A percentile compares a stretch with the other conserved stretches of the same genome.
phyloP scores from a whole-genome alignment of 202 grass and related monocot genomes.

The Setaria viridis region DNA sequence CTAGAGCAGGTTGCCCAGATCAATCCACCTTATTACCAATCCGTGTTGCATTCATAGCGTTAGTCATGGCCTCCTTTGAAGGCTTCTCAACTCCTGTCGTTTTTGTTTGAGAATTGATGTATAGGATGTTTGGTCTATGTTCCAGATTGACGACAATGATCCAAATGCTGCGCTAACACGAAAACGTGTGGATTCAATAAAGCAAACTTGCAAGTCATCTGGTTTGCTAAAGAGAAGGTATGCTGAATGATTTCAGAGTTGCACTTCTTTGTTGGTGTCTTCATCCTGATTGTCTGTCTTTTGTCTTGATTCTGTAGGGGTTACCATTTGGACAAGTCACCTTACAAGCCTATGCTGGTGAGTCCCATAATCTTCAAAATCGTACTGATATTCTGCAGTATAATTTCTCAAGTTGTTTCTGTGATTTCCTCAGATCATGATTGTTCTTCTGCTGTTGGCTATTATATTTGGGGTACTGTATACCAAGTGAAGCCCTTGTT shows the following conservation, averaged over 20 bases:
- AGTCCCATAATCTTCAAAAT: constrained; percentile 42
- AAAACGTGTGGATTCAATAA: constrained; percentile 70
- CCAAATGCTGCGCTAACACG: constrained; percentile 72
- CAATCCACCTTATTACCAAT: background rate
- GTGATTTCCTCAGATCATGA: constrained; percentile 58
- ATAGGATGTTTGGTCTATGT: constrained; percentile 22
- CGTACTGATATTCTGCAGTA: background rate
- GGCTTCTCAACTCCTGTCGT: background rate
- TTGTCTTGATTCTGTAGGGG: constrained; percentile 51
- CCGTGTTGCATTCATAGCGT: background rate
- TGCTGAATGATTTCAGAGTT: constrained; percentile 30
- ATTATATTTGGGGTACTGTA: constrained; percentile 58
- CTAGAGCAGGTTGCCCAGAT: background rate
- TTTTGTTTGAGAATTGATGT: background rate
- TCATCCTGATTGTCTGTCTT: constrained; percentile 10
- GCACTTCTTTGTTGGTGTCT: constrained; percentile 19
- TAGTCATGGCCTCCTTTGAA: background rate
- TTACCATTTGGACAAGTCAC: constrained; percentile 58
- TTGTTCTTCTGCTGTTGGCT: constrained; percentile 66
- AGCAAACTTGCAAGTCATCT: constrained; percentile 70
- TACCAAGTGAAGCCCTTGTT: constrained; percentile 41
- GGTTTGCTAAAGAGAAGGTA: constrained; percentile 82
- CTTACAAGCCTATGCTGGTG: constrained; percentile 70
- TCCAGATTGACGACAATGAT: constrained; percentile 78
- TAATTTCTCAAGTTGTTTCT: constrained; percentile 32